Evolutionary conservation across 371 early-diverging fungal genomes (phyloP).

Genomic region (Saksenaea oblongispora): DNA sequence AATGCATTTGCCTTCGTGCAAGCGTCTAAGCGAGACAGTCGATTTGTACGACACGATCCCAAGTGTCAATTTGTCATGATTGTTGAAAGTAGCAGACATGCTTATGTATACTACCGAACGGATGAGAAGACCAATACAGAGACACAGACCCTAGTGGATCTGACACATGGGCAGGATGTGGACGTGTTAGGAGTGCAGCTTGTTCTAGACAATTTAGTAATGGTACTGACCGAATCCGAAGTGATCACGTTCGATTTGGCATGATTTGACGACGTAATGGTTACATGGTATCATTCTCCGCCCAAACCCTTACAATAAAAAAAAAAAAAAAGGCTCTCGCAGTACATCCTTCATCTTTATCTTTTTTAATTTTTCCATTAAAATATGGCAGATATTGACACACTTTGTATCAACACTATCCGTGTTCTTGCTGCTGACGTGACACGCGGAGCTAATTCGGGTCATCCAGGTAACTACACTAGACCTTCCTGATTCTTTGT

Average conservation of each 20-base stretch:
- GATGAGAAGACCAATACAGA: conserved; percentile 29
- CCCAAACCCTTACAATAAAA: background rate
- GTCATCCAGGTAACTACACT: conserved; percentile 85
- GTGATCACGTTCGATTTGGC: conserved; percentile 15
- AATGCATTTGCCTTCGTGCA: conserved; percentile 81
- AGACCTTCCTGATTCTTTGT: background rate
- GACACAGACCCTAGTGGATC: conserved; percentile 40
- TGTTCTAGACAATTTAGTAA: conserved; percentile 36
- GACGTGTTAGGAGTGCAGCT: conserved; percentile 56
- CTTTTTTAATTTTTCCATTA: background rate
- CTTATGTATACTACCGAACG: conserved; percentile 68
- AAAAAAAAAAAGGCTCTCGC: background rate
- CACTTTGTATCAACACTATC: conserved; percentile 85
- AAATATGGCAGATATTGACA: conserved; percentile 47
- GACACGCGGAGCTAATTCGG: conserved; percentile 91
- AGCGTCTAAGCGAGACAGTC: conserved; percentile 77
- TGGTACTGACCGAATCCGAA: conserved; percentile 53
- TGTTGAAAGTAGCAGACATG: conserved; percentile 68
- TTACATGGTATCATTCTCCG: background rate
- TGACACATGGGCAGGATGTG: conserved; percentile 36
- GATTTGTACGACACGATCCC: conserved; percentile 61
- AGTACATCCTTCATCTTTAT: background rate
- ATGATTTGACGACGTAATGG: background rate
- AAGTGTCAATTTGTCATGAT: conserved; percentile 54
- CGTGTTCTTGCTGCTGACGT: conserved; percentile 92